Percentiles rank a stretch among this genome's conserved stretches.
These are phyloP conservation scores for Dicorynia guianensis DNA, from an alignment of 306 rosid genomes.

Conservation along the genomic window DNA sequence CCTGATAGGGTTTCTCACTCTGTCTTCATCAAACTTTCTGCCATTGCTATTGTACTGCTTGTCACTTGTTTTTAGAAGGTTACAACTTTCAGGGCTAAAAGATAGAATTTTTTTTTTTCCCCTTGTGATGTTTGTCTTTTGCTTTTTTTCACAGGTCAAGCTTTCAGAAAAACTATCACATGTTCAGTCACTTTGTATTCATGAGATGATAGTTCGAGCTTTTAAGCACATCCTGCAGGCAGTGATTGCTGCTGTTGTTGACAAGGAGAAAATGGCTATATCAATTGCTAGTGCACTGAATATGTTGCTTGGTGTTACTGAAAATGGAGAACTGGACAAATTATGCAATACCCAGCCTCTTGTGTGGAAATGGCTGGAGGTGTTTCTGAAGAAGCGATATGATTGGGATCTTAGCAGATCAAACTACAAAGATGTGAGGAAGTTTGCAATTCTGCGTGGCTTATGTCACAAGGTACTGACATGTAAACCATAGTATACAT, in stretches of 20 bases:
- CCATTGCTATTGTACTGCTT: constrained; percentile 15
- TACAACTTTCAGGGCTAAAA: neutral
- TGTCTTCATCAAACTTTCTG: constrained; percentile 31
- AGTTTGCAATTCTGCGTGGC: constrained; percentile 93
- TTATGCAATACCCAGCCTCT: constrained; percentile 65
- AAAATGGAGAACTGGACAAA: constrained; percentile 58
- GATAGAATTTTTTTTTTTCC: neutral
- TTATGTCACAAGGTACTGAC: constrained; percentile 88
- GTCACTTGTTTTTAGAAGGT: constrained; percentile 37
- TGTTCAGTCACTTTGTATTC: constrained; percentile 95
- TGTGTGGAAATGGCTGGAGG: constrained; percentile 88
- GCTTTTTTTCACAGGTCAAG: constrained; percentile 75
- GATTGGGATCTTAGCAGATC: constrained; percentile 81
- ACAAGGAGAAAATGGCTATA: constrained; percentile 72
- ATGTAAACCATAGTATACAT: constrained; percentile 9
- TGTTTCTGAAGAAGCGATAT: constrained; percentile 81
- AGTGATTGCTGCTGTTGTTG: constrained; percentile 75
- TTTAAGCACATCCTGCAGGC: constrained; percentile 96
- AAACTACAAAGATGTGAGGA: constrained; percentile 76
- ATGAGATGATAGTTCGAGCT: constrained; percentile 98
- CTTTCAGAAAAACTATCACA: constrained; percentile 95
- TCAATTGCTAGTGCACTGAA: constrained; percentile 86
- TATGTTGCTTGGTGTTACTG: constrained; percentile 82
- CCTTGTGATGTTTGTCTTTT: constrained; percentile 38
- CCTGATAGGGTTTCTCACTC: constrained; percentile 14